Evolutionary conservation across 2,329 filamentous ascomycete species (phyloP), one percentile per base, ranked within the genome.

Genomic region (Hypoxylon sp.): DNA sequence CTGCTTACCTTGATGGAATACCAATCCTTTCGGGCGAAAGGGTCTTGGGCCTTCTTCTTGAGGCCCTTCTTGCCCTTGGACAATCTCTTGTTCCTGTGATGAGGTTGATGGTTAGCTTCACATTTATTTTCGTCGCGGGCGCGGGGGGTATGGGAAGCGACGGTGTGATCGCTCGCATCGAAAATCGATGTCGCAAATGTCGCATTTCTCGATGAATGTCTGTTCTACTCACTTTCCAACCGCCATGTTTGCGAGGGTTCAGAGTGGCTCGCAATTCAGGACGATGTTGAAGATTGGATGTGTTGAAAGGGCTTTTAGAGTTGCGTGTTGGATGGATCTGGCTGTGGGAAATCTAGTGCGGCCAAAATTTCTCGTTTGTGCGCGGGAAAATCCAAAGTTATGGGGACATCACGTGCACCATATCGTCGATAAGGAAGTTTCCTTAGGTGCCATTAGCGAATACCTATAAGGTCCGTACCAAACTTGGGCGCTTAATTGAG

Each of bases 21-120:
- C 93, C 96, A 98, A 84, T 98, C 96, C 90, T 99, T 99, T 82
- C 95, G 92, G 80, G 94, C 89, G 88, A 98, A 98, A 80, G 96
- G 95, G 84, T 99, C 96, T 78, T 91, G 87, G 80, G 94, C 95
- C 87, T 95, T 95, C 95, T 99, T 98, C 93, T 98, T 98, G 83
- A 98, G 89, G 84, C 96, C 95, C 91, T 99, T 99, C 93, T 98
- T 99, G 87, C 96, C 96, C 90, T 99, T 99, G 75, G 96, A 98
- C 88, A 99, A 90, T 89, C 96, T 94, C 94, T 99, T 99, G 91
- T 99, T 99, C 93, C 91, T 94, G 77, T 76, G 74, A 60, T 74
- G 73, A 6, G 72, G 66, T 50, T 32, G 63, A 64, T 69, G 69
- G 70, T 77, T 73, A 77, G 75, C 70, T 59, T 67, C 64, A 19